phyloP scores from a whole-genome alignment of 2,329 filamentous ascomycete genomes.

The Ophiocordyceps polyrhachis-furcata region DNA sequence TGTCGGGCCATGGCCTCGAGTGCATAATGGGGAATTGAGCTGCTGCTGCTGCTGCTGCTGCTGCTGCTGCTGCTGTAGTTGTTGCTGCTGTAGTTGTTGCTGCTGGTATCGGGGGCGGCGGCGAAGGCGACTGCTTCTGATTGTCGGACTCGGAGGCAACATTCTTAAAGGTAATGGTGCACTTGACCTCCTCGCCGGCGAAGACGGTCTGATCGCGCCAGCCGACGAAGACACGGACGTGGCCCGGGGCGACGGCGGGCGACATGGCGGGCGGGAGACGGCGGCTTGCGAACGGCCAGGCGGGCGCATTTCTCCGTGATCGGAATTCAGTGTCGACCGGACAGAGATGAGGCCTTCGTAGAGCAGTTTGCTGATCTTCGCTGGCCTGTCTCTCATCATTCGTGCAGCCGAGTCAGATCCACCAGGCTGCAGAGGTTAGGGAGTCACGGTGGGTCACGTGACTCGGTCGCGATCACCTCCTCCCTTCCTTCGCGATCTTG shows the following conservation, averaged over 20 bases:
- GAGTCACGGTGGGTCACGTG: too few species aligned
- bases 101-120: conserved; percentile 20
- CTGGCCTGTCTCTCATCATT: background rate
- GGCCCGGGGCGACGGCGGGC: conserved; percentile 29
- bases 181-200: conserved; percentile 87
- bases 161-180: conserved; percentile 93
- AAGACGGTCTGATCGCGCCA: conserved; percentile 93
- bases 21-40: background rate
- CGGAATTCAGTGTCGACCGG: background rate
- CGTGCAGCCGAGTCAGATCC: background rate
- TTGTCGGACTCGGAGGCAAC: conserved; percentile 28
- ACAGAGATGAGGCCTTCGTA: background rate
- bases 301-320: conserved; percentile 3
- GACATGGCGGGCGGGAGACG: conserved; percentile 24
- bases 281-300: conserved; percentile 9
- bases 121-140: conserved; percentile 22
- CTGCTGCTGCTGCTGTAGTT: conserved; percentile 7
- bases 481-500: too few species aligned
- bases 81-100: too few species aligned
- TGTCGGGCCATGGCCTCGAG: conserved; percentile 15
- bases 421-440: too few species aligned
- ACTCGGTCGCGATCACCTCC: too few species aligned
- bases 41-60: background rate
- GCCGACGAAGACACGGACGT: conserved; percentile 87
- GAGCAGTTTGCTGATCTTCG: background rate